These are phyloP conservation scores for Rhizopus delemar DNA, from an alignment of 371 early-diverging fungal species.

Conservation along the genomic window DNA sequence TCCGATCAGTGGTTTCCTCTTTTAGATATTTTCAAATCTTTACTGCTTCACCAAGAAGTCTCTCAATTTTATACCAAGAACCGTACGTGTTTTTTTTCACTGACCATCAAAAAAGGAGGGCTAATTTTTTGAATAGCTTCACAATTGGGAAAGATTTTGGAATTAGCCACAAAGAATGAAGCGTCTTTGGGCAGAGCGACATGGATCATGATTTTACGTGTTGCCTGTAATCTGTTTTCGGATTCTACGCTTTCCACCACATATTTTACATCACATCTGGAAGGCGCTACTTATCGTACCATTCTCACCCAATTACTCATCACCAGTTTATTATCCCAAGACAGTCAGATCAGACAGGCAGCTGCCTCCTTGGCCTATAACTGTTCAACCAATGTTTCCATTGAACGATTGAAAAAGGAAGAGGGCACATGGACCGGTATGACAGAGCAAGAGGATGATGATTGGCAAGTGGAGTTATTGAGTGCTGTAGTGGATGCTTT, in stretches of 20 bases:
- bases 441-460: constrained; percentile 61
- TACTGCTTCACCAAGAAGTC: constrained; percentile 48
- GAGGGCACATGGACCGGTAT: constrained; percentile 41
- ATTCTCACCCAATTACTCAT: constrained; percentile 63
- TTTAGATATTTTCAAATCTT: constrained; percentile 65
- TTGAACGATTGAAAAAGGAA: constrained; percentile 44
- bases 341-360: constrained; percentile 60
- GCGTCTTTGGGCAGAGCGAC: constrained; percentile 21
- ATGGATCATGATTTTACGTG: constrained; percentile 29
- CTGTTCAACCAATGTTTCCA: constrained; percentile 52
- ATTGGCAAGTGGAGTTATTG: constrained; percentile 68
- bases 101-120: background rate
- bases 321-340: constrained; percentile 57
- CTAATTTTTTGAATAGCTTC: constrained; percentile 21
- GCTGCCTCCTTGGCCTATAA: constrained; percentile 74
- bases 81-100: constrained; percentile 28
- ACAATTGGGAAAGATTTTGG: constrained; percentile 33
- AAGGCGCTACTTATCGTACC: constrained; percentile 43
- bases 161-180: constrained; percentile 28
- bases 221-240: constrained; percentile 67
- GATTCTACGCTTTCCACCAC: constrained; percentile 42
- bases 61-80: constrained; percentile 49
- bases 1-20: constrained; percentile 62
- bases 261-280: constrained; percentile 54
- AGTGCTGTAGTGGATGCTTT: constrained; percentile 67